phyloP scores from a whole-genome alignment of 352 stramenopile genomes.

The Globisporangium yorkense region DNA sequence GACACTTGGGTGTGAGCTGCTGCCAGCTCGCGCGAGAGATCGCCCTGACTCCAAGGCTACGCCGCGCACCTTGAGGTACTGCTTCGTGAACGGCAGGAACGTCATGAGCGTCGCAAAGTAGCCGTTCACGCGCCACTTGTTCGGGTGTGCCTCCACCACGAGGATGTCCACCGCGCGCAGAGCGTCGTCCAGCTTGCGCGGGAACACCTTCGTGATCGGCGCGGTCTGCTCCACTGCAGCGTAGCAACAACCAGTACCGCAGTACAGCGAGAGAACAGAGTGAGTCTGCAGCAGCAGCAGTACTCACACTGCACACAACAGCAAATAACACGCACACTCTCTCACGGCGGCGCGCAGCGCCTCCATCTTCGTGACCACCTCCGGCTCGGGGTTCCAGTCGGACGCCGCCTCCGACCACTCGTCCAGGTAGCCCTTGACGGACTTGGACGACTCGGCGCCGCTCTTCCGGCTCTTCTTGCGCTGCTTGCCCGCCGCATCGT shows the following conservation, averaged over 20 bases:
- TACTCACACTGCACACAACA: too few relatives aligned
- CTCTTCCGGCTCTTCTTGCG: conserved; percentile 41
- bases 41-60: too few relatives aligned
- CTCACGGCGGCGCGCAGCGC: conserved; percentile 50
- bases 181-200: conserved; percentile 67
- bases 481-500: conserved; percentile 2
- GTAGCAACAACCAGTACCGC: not conserved
- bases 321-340: conserved; percentile 38
- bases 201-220: conserved; percentile 80
- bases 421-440: conserved; percentile 57
- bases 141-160: conserved; percentile 78
- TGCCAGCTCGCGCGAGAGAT: too few relatives aligned
- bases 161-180: conserved; percentile 74
- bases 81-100: conserved; percentile 86
- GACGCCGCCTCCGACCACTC: conserved; percentile 56
- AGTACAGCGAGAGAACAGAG: not conserved
- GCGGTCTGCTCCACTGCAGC: conserved; percentile 35
- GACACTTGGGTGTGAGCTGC: not conserved
- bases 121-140: conserved; percentile 86
- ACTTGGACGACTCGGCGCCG: conserved; percentile 34
- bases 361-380: conserved; percentile 50
- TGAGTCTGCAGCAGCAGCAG: not conserved
- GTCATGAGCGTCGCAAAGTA: conserved; percentile 87
- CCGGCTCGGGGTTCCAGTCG: conserved; percentile 58
- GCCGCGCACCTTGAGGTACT: conserved; percentile 64